phyloP scores from a whole-genome alignment of 1,284 basidiomycete species.

The Vanrija sp. region DNA sequence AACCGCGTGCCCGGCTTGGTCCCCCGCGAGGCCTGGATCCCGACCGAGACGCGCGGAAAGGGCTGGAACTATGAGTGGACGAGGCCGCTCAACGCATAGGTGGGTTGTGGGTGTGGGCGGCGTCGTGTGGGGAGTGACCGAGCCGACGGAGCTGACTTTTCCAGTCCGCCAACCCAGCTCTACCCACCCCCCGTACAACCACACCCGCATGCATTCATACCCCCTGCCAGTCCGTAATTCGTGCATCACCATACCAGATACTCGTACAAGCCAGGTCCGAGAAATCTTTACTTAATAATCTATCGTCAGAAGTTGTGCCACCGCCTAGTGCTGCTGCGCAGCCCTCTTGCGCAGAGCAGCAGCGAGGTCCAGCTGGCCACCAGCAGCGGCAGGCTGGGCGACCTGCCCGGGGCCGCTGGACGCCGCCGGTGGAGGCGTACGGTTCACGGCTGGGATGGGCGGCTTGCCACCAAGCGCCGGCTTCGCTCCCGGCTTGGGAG shows the following conservation, averaged over 20 bases:
- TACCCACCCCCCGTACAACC: neutral
- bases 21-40: conserved; percentile 55
- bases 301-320: conserved; percentile 3
- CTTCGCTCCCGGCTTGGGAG: conserved; percentile 49
- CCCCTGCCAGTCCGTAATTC: neutral
- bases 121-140: neutral
- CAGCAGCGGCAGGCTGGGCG: conserved; percentile 50
- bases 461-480: conserved; percentile 31
- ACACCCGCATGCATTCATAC: neutral
- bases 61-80: conserved; percentile 48
- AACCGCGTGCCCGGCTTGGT: conserved; percentile 75
- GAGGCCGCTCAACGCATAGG: conserved; percentile 22
- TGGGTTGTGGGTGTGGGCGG: neutral
- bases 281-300: conserved; percentile 12
- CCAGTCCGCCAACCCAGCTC: neutral
- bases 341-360: conserved; percentile 51
- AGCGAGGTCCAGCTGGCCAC: conserved; percentile 74
- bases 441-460: conserved; percentile 34
- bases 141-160: neutral
- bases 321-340: conserved; percentile 4
- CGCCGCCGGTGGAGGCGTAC: conserved; percentile 24
- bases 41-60: conserved; percentile 44
- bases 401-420: conserved; percentile 37
- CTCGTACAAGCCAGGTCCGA: neutral
- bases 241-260: neutral